Evolutionary conservation across 345 rosid genomes (phyloP).

Genomic region (Salix purpurea): DNA sequence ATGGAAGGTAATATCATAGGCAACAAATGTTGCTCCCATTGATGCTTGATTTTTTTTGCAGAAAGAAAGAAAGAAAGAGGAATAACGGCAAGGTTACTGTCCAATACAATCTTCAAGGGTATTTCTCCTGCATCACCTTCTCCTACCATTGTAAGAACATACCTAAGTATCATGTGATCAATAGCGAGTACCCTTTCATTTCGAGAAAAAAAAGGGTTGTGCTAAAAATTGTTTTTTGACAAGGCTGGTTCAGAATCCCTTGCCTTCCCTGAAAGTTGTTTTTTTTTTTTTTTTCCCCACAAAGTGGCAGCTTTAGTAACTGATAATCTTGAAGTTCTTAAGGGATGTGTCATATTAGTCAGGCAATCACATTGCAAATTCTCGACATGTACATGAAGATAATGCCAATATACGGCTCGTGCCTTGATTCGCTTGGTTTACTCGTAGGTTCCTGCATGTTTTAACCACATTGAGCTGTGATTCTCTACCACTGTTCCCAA

Average conservation of each 20-base stretch:
- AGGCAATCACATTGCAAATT: background rate
- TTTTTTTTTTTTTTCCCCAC: background rate
- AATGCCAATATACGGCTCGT: background rate
- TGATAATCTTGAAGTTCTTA: background rate
- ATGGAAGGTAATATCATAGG: no score
- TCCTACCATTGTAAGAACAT: constrained; percentile 42
- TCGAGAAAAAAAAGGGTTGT: background rate
- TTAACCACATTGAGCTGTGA: constrained; percentile 39
- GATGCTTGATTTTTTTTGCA: background rate
- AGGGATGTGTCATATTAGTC: background rate
- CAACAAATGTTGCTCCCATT: no score
- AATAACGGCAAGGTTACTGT: constrained; percentile 57
- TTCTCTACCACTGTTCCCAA: constrained; percentile 48
- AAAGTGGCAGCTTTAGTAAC: background rate
- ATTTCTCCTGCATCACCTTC: constrained; percentile 39
- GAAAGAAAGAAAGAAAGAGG: background rate
- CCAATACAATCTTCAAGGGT: constrained; percentile 50
- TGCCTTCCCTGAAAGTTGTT: background rate
- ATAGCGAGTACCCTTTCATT: background rate
- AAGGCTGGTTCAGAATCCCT: background rate
- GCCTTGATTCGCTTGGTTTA: background rate
- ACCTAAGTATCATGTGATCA: background rate
- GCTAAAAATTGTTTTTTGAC: background rate
- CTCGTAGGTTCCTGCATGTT: constrained; percentile 45
- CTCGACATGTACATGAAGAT: background rate